Evolutionary conservation across 768 basidiomycete genomes (phyloP).

Genomic region (Trametes cubensis): DNA sequence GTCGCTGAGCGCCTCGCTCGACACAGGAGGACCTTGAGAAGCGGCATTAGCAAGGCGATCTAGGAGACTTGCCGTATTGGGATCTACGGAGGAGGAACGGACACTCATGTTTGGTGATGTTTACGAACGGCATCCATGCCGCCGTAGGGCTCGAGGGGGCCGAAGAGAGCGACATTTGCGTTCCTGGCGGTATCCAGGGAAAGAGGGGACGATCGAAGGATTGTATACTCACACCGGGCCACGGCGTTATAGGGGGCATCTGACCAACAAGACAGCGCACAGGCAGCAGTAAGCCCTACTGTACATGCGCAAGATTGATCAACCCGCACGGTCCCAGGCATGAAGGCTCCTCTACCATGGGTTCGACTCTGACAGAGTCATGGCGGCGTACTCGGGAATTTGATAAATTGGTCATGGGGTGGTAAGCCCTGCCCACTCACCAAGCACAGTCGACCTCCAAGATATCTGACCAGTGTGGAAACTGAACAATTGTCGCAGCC

Average conservation of each 20-base stretch:
- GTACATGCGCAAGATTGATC: not conserved
- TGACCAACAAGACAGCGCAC: not conserved
- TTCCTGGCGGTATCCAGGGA: not conserved
- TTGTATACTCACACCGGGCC: not conserved
- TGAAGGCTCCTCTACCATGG: too few species aligned
- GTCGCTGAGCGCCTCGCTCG: not conserved
- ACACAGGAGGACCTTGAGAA: not conserved
- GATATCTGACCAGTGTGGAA: too few species aligned
- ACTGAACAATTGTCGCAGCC: too few species aligned
- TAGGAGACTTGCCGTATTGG: slow-evolving; percentile 6
- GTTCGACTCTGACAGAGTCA: too few species aligned
- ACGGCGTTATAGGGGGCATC: not conserved
- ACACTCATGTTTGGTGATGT: not conserved
- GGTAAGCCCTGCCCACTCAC: too few species aligned
- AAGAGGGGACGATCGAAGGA: not conserved
- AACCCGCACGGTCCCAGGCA: not conserved
- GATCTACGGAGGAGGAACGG: not conserved
- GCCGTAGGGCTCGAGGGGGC: not conserved
- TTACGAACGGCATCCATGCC: not conserved
- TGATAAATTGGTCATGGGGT: too few species aligned
- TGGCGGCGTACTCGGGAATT: too few species aligned
- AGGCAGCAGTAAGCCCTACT: slow-evolving; percentile 1
- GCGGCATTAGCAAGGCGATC: not conserved
- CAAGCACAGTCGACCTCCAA: too few species aligned
- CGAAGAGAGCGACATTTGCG: not conserved